Conservation (phyloP, 176 grass and related monocot species). For the Aechmea fasciata region DNA sequence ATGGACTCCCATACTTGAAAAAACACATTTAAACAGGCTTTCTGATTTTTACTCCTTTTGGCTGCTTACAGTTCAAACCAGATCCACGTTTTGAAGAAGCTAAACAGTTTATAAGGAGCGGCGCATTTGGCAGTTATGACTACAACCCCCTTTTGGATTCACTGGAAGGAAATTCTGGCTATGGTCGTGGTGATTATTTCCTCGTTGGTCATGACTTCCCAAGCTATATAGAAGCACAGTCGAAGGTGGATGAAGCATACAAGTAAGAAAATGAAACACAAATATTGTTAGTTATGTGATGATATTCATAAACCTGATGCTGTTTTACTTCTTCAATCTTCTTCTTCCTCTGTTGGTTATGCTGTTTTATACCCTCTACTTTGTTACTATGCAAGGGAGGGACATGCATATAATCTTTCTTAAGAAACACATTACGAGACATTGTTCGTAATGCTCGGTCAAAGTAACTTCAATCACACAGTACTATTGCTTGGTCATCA, state of each 20-base stretch:
- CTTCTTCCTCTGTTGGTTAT: too few relatives aligned
- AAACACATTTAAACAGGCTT: slow-evolving; percentile 9
- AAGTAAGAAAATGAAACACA: slow-evolving; percentile 43
- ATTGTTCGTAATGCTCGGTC: too few relatives aligned
- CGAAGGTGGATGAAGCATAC: slow-evolving; percentile 77
- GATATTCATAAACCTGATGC: too few relatives aligned
- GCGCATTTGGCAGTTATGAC: slow-evolving; percentile 77
- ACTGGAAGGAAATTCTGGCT: slow-evolving; percentile 86
- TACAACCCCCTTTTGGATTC: slow-evolving; percentile 86
- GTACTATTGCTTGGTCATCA: too few relatives aligned
- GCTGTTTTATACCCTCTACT: too few relatives aligned
- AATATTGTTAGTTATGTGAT: too few relatives aligned
- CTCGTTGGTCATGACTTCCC: slow-evolving; percentile 97
- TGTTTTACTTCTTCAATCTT: too few relatives aligned
- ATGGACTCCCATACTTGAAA: background rate
- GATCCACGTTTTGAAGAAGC: slow-evolving; percentile 94
- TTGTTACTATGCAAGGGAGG: too few relatives aligned
- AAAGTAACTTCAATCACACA: too few relatives aligned
- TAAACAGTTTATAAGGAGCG: slow-evolving; percentile 62
- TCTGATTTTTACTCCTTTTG: slow-evolving; percentile 22
- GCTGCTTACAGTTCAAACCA: slow-evolving; percentile 65
- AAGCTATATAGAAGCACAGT: slow-evolving; percentile 80
- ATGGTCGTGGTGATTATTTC: slow-evolving; percentile 95
- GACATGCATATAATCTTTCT: background rate
- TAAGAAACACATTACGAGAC: background rate